Percentiles rank a stretch among this genome's conserved stretches.
phyloP scores from a whole-genome alignment of 2,329 filamentous ascomycete species.

The Pseudogymnoascus verrucosus region DNA sequence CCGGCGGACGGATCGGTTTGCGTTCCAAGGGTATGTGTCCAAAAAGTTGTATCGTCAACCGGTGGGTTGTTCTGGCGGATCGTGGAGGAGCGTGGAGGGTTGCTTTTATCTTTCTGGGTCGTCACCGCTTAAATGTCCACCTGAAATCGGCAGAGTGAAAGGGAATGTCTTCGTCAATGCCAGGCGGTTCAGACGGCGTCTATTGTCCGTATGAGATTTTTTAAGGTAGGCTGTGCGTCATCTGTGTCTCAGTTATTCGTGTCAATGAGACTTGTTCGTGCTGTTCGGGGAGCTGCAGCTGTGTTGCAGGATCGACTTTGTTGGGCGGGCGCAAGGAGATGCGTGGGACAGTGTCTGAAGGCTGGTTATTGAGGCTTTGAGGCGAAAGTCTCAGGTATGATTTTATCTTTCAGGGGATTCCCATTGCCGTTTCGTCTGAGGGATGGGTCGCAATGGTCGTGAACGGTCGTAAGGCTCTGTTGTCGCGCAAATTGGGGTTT shows the following conservation, averaged over 20 bases:
- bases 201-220: constrained; percentile 3
- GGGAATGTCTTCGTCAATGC: constrained; percentile 18
- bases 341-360: neutral
- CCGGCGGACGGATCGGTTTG: constrained; percentile 12
- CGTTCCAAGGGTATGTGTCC: constrained; percentile 8
- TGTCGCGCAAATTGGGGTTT: constrained; percentile 1
- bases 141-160: constrained; percentile 20
- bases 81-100: constrained; percentile 10
- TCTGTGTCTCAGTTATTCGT: constrained; percentile 8
- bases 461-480: neutral
- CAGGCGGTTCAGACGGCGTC: constrained; percentile 5
- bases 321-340: neutral
- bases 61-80: constrained; percentile 13
- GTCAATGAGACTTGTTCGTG: constrained; percentile 19
- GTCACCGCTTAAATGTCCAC: constrained; percentile 7
- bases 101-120: neutral
- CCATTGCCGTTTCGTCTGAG: neutral
- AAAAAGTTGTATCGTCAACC: constrained; percentile 12
- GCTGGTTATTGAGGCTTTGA: neutral
- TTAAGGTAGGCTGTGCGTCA: constrained; percentile 1
- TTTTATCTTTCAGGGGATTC: neutral
- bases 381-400: neutral
- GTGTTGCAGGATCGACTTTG: constrained; percentile 11
- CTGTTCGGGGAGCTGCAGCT: constrained; percentile 25
- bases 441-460: neutral